Percentiles rank a stretch among this genome's conserved stretches.
Evolutionary conservation across 768 basidiomycete genomes (phyloP).

Genomic region (Jaapia argillacea): DNA sequence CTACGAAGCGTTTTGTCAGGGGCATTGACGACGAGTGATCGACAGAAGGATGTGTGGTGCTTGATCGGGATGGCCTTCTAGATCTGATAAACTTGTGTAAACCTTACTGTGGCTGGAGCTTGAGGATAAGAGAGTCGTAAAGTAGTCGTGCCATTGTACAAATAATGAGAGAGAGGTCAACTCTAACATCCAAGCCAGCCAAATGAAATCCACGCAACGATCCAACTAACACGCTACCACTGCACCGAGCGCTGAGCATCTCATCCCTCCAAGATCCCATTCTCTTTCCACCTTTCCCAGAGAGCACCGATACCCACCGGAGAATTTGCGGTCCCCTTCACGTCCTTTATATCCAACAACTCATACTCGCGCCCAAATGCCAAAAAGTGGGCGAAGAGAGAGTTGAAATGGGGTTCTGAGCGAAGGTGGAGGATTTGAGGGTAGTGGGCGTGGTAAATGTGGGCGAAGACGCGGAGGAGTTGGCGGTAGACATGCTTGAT

Average conservation of each 20-base stretch:
- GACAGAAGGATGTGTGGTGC: too few relatives aligned
- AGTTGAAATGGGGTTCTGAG: slow-evolving; percentile 92
- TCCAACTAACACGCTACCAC: too few relatives aligned
- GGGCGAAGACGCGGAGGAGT: slow-evolving; percentile 92
- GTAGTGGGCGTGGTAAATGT: slow-evolving; percentile 95
- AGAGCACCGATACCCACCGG: slow-evolving; percentile 65
- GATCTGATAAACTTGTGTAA: too few relatives aligned
- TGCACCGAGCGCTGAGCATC: too few relatives aligned
- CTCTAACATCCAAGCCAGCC: too few relatives aligned
- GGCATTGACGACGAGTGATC: neutral
- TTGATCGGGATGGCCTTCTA: too few relatives aligned
- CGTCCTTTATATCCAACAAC: slow-evolving; percentile 79
- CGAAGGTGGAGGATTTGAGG: slow-evolving; percentile 85
- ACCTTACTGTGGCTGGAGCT: too few relatives aligned
- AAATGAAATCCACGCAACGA: too few relatives aligned
- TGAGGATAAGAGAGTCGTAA: too few relatives aligned
- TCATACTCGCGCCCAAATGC: slow-evolving; percentile 95
- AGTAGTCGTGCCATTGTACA: too few relatives aligned
- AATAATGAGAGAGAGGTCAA: too few relatives aligned
- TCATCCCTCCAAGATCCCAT: slow-evolving; percentile 60
- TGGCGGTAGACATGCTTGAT: slow-evolving; percentile 94
- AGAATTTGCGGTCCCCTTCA: slow-evolving; percentile 55
- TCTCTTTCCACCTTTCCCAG: slow-evolving; percentile 86
- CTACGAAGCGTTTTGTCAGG: slow-evolving; percentile 8
- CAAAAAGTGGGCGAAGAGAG: slow-evolving; percentile 94